Conservation (phyloP, 208 protist species). For the Crithidia expoeki region DNA sequence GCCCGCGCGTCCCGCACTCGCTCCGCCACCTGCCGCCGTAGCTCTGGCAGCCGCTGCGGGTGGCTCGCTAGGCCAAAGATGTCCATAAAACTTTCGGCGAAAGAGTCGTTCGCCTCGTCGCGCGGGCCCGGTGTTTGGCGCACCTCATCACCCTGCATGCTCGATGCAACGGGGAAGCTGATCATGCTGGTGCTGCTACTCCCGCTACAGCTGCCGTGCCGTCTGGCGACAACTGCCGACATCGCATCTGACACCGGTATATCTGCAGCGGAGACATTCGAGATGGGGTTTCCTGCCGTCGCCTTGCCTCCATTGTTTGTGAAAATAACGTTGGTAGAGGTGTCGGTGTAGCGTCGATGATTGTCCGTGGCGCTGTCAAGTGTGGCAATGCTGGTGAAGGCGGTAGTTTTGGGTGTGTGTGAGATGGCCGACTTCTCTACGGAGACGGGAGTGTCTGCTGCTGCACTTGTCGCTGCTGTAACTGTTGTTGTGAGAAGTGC, state of each 20-base stretch:
- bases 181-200: constrained; percentile 13
- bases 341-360: background rate
- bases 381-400: background rate
- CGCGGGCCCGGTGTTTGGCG: background rate
- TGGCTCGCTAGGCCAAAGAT: constrained; percentile 32
- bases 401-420: constrained; percentile 5
- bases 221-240: background rate
- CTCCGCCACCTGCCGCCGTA: constrained; percentile 22
- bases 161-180: constrained; percentile 4
- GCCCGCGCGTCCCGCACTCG: constrained; percentile 12
- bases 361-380: too few species aligned
- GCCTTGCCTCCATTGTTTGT: background rate
- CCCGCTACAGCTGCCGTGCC: constrained; percentile 2
- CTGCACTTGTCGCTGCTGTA: background rate
- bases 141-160: background rate
- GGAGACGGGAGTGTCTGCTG: background rate
- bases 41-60: constrained; percentile 28
- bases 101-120: constrained; percentile 37
- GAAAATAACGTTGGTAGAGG: background rate
- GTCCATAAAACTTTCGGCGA: constrained; percentile 34
- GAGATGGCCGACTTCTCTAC: background rate
- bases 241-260: too few species aligned
- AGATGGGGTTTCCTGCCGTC: too few species aligned
- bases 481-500: background rate
- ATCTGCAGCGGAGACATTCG: too few species aligned